A percentile compares a stretch with the other conserved stretches of the same genome.
Evolutionary conservation across 2,329 filamentous ascomycete species (phyloP).

Genomic region (Pseudocercospora fuligena): DNA sequence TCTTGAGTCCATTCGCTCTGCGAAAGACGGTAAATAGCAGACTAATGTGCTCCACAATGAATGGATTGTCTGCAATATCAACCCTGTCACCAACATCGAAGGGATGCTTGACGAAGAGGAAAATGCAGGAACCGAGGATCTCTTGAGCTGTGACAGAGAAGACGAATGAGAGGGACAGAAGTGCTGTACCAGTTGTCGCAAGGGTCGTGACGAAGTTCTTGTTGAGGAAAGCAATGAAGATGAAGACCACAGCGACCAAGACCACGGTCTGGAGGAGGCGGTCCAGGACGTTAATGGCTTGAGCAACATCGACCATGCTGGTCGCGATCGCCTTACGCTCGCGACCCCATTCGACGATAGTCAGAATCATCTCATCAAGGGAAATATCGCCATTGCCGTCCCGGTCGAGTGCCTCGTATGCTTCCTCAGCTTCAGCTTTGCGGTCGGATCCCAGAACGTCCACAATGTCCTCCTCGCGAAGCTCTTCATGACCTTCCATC

Average conservation of each 20-base stretch:
- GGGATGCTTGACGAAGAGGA: constrained; percentile 97
- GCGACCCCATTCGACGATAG: constrained; percentile 80
- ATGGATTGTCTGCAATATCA: constrained; percentile 70
- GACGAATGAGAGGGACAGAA: constrained; percentile 95
- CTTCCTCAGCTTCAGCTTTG: constrained; percentile 80
- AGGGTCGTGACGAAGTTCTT: constrained; percentile 83
- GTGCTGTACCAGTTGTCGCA: constrained; percentile 85
- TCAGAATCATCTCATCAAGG: constrained; percentile 92
- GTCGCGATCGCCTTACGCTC: constrained; percentile 86
- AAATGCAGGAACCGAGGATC: constrained; percentile 97
- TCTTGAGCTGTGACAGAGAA: constrained; percentile 92
- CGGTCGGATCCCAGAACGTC: constrained; percentile 83
- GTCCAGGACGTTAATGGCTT: constrained; percentile 90
- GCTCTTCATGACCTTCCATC: constrained; percentile 79
- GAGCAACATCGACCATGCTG: constrained; percentile 97
- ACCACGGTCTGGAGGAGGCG: constrained; percentile 82
- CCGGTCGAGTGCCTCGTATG: constrained; percentile 78
- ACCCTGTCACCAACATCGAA: constrained; percentile 96
- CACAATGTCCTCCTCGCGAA: constrained; percentile 79
- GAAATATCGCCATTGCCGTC: constrained; percentile 94
- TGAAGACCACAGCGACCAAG: constrained; percentile 70
- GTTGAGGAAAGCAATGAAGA: constrained; percentile 80
- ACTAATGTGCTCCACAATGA: constrained; percentile 91
- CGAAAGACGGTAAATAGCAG: constrained; percentile 92
- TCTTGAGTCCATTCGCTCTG: constrained; percentile 78